A percentile compares a stretch with the other conserved stretches of the same genome.
Evolutionary conservation across 495 filamentous ascomycete genomes (phyloP).

Genomic region (Xylaria grammica): DNA sequence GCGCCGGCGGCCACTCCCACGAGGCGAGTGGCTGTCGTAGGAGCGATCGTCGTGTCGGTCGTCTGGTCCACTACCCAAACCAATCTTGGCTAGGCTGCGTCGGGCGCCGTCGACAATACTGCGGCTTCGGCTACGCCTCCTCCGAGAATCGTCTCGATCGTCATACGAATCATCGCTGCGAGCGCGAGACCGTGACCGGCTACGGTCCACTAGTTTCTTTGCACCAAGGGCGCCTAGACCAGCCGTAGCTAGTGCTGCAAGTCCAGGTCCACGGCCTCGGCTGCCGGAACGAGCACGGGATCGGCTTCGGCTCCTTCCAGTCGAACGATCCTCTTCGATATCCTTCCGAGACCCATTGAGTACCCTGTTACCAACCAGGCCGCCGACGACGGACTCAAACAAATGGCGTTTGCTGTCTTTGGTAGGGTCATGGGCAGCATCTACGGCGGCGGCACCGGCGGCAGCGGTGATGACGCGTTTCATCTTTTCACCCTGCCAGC

Average conservation of each 20-base stretch:
- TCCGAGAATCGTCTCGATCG: conserved; percentile 46
- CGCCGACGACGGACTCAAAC: conserved; percentile 80
- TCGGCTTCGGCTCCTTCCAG: conserved; percentile 55
- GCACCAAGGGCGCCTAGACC: conserved; percentile 79
- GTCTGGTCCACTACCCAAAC: conserved; percentile 51
- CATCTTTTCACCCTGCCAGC: conserved; percentile 84
- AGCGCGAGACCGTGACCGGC: conserved; percentile 63
- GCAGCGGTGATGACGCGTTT: conserved; percentile 88
- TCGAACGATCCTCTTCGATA: conserved; percentile 59
- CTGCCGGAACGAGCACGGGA: conserved; percentile 58
- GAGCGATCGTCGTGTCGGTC: conserved; percentile 44
- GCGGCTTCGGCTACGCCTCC: conserved; percentile 54
- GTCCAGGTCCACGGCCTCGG: conserved; percentile 48
- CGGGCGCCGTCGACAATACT: conserved; percentile 54
- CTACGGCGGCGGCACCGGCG: conserved; percentile 80
- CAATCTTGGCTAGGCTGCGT: conserved; percentile 51
- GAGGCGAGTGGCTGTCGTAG: conserved; percentile 38
- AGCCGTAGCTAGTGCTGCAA: conserved; percentile 72
- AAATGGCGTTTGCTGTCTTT: conserved; percentile 70
- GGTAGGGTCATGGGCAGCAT: conserved; percentile 76
- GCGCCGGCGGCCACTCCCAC: conserved; percentile 41
- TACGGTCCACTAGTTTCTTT: conserved; percentile 77
- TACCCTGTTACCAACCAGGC: conserved; percentile 79
- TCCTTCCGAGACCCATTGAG: conserved; percentile 75
- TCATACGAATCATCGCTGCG: conserved; percentile 58